Conservation (phyloP, 1,284 basidiomycete species). For the Puccinia brachypodii region DNA sequence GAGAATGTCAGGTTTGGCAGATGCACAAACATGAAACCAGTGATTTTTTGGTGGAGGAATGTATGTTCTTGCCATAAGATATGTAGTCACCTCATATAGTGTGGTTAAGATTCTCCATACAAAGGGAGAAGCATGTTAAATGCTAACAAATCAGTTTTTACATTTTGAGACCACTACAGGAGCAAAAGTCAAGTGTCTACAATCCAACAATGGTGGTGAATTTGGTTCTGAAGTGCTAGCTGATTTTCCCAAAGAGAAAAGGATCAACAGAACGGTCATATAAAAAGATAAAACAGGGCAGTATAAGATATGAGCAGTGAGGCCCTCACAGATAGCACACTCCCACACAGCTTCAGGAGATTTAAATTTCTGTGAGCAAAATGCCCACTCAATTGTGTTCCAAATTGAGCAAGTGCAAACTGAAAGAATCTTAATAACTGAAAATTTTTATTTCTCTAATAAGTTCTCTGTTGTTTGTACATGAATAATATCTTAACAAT, state of each 20-base stretch:
- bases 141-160: background rate
- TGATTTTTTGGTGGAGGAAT: background rate
- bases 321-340: background rate
- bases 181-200: constrained; percentile 5
- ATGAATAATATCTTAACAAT: too few species aligned
- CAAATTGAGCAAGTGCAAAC: background rate
- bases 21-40: too few species aligned
- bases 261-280: constrained; percentile 14
- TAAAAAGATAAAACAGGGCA: background rate
- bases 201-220: constrained; percentile 25
- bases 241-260: background rate
- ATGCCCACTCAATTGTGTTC: background rate
- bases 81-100: background rate
- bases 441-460: too few species aligned
- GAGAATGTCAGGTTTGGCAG: too few species aligned
- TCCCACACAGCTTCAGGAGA: background rate
- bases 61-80: constrained; percentile 6
- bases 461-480: too few species aligned
- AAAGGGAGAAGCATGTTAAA: constrained; percentile 4
- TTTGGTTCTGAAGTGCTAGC: background rate
- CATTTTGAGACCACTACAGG: background rate
- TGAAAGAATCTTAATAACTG: too few species aligned
- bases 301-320: background rate
- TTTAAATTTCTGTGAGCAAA: background rate
- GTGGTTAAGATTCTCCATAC: background rate